phyloP scores from a whole-genome alignment of 129 eudicot genomes.

The Flaveria robusta region DNA sequence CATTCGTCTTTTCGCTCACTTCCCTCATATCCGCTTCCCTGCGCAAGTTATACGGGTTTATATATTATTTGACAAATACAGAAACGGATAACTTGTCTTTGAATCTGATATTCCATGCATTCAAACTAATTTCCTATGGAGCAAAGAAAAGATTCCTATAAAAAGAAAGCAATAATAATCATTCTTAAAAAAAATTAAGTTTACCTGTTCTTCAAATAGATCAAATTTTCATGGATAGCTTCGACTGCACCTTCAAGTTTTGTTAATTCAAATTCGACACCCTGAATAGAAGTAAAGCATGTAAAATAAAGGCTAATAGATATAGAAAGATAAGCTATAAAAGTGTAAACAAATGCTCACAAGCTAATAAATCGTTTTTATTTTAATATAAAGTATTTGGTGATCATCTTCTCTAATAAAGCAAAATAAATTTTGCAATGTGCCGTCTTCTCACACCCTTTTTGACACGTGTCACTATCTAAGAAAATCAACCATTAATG shows the following conservation, averaged over 20 bases:
- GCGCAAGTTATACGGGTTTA: neutral
- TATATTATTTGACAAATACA: neutral
- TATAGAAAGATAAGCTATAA: neutral
- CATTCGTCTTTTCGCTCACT: slow-evolving; percentile 72
- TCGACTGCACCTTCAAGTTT: slow-evolving; percentile 85
- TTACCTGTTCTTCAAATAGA: slow-evolving; percentile 66
- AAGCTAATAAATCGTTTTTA: neutral
- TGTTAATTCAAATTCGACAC: slow-evolving; percentile 76
- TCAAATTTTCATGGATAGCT: slow-evolving; percentile 69
- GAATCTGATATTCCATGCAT: neutral
- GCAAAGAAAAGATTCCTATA: neutral
- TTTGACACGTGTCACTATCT: too few species aligned
- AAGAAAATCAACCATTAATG: too few species aligned
- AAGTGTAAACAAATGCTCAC: neutral
- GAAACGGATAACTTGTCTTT: neutral
- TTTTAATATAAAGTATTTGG: neutral
- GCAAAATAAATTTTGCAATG: too few species aligned
- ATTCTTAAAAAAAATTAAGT: neutral
- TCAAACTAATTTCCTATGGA: neutral
- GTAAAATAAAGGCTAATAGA: neutral
- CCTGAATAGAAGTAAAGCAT: slow-evolving; percentile 42
- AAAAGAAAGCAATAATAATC: neutral
- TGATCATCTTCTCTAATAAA: too few species aligned
- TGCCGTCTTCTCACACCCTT: too few species aligned
- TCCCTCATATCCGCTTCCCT: slow-evolving; percentile 92